phyloP scores from a whole-genome alignment of 2,329 filamentous ascomycete genomes.

The Fusarium sp. region DNA sequence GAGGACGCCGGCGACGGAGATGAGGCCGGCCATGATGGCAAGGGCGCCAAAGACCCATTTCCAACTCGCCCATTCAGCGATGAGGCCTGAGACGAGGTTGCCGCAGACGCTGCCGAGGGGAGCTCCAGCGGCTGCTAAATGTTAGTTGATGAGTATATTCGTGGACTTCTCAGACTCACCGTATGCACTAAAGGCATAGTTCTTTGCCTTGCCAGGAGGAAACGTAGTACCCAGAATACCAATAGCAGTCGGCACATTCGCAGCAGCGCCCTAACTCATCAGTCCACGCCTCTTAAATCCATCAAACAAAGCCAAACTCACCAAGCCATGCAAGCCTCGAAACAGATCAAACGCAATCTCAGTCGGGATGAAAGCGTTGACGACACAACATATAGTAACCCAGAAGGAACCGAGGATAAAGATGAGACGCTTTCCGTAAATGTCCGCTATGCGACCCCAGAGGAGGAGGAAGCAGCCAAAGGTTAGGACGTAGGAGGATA shows the following conservation, averaged over 20 bases:
- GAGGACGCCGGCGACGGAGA: slow-evolving; percentile 64
- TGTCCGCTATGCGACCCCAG: slow-evolving; percentile 72
- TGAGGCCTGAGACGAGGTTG: slow-evolving; percentile 69
- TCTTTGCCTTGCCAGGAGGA: slow-evolving; percentile 71
- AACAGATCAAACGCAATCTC: slow-evolving; percentile 74
- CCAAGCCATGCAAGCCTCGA: slow-evolving; percentile 70
- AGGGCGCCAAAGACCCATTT: slow-evolving; percentile 72
- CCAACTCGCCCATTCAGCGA: slow-evolving; percentile 69
- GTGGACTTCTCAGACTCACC: slow-evolving; percentile 46
- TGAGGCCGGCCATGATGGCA: slow-evolving; percentile 64
- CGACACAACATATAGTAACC: slow-evolving; percentile 65
- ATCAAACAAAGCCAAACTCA: slow-evolving; percentile 14
- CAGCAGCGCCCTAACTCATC: slow-evolving; percentile 63
- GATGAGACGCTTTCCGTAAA: slow-evolving; percentile 70
- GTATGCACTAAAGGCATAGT: slow-evolving; percentile 72
- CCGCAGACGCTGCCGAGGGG: slow-evolving; percentile 70
- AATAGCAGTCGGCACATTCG: slow-evolving; percentile 74
- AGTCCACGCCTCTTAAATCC: not conserved
- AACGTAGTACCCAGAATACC: slow-evolving; percentile 74
- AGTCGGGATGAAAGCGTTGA: slow-evolving; percentile 69
- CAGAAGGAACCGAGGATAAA: slow-evolving; percentile 71
- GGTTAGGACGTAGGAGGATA: slow-evolving; percentile 69
- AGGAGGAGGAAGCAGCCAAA: slow-evolving; percentile 73
- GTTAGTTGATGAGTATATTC: not conserved
- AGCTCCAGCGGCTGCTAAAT: slow-evolving; percentile 62